Evolutionary conservation across 805 yeast species (phyloP), one percentile per base, ranked within the genome.

Genomic region (Kodamaea kaohsiungensis): DNA sequence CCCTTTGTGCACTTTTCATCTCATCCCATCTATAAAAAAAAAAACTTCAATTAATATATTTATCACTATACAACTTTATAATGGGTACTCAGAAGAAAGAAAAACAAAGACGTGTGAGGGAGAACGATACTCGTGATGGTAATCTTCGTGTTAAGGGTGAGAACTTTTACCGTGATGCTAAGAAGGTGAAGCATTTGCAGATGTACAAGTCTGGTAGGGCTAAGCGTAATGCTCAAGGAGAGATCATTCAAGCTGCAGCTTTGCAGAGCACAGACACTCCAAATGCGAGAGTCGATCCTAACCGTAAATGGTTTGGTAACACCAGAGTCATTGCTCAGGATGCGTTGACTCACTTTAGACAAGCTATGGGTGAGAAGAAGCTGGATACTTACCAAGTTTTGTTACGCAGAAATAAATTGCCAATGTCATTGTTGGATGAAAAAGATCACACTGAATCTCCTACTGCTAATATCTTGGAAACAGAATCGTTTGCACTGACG

Each of bases 41-140:
- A 37, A 19, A 37, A 37, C 17, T 46, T 33, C n/a, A 17, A 17
- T 6, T 9, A 47, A 15, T 18, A 16, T 43, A 16, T 56, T 33
- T 35, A 58, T 39, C 27, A 8, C 22, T 35, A 40, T 43, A 30
- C 35, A 13, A 22, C 25, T 22, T 45, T 22, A 54, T 49, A 48
- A 93, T 93, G 99, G 98, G 98, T 67, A 87, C 91, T 27, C 92
- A 84, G 53, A 93, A 93, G 79, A 95, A 91, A 65, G 99, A 93
- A 72, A 89, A 88, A 70, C 81, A 80, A 65, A 87, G 99, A 77
- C 84, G 97, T 67, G 79, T 80, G 54, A 88, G 96, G 66, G 89
- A 91, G 68, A 87, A 87, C 52, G 89, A 87, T 63, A 78, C 84
- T 61, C 82, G 90, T 65, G 96, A 89, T 71, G 97, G 97, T 27